phyloP scores from a whole-genome alignment of 1,284 basidiomycete genomes.

The Trametes versicolor region DNA sequence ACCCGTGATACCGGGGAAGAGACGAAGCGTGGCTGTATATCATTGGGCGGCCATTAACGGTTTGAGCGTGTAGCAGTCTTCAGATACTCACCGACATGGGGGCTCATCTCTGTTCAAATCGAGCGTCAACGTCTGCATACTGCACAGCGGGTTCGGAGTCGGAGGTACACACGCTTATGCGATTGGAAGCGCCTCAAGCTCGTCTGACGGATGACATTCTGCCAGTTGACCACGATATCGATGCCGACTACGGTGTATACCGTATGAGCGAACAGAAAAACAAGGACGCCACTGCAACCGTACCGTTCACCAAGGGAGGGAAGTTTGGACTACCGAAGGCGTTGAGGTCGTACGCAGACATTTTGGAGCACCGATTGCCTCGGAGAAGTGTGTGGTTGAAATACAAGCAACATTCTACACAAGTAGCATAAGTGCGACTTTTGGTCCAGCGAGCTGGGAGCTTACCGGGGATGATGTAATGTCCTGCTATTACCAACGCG shows the following conservation, averaged over 20 bases:
- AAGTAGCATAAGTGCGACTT: not conserved
- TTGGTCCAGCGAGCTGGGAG: not conserved
- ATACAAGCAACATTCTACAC: conserved; percentile 81
- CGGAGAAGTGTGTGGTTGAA: conserved; percentile 91
- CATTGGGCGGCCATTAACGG: not conserved
- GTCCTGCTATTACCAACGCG: conserved; percentile 87
- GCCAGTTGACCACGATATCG: conserved; percentile 89
- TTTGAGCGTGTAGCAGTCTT: not conserved
- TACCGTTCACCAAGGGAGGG: conserved; percentile 84
- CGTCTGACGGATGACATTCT: conserved; percentile 82
- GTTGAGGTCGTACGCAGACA: conserved; percentile 86
- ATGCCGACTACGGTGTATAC: conserved; percentile 74
- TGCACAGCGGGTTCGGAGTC: not conserved
- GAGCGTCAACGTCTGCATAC: conserved; percentile 1
- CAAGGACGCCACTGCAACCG: conserved; percentile 28
- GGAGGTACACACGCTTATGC: conserved; percentile 68
- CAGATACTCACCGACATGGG: conserved; percentile 75
- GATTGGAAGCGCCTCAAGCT: conserved; percentile 80
- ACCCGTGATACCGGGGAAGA: conserved; percentile 89
- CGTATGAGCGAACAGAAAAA: not conserved
- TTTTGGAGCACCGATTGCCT: conserved; percentile 89
- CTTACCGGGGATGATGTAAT: conserved; percentile 88
- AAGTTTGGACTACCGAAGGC: conserved; percentile 92
- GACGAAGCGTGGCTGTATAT: conserved; percentile 71
- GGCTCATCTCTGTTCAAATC: conserved; percentile 72